These are phyloP conservation scores for Lipomyces starkeyi DNA, from an alignment of 805 yeast species.

Conservation along the genomic window DNA sequence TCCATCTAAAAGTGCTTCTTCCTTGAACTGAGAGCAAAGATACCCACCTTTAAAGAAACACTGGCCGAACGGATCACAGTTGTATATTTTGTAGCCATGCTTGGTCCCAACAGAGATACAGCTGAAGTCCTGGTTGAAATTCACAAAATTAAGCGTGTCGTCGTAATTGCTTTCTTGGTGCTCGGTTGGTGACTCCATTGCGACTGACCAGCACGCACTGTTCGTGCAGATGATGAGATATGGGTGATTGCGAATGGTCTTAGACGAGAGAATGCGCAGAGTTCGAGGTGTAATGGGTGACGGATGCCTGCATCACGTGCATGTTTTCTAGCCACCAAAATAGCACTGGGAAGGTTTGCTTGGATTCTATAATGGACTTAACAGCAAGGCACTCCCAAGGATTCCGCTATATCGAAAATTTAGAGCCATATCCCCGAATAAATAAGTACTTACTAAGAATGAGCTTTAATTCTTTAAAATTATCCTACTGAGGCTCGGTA, in stretches of 20 bases:
- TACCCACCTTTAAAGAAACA: conserved; percentile 56
- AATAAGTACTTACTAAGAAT: too few relatives aligned
- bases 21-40: neutral
- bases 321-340: neutral
- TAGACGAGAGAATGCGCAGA: neutral
- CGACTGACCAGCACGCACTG: neutral
- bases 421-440: neutral
- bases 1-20: neutral
- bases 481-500: neutral
- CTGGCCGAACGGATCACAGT: conserved; percentile 85
- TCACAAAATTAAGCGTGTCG: conserved; percentile 54
- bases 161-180: conserved; percentile 17
- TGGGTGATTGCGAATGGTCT: neutral
- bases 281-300: too few relatives aligned
- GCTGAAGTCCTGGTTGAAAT: conserved; percentile 86
- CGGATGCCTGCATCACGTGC: neutral
- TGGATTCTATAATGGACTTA: too few relatives aligned
- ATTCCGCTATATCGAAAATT: neutral
- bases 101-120: conserved; percentile 79
- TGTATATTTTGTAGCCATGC: conserved; percentile 72
- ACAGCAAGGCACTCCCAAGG: neutral
- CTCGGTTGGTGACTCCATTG: conserved; percentile 29
- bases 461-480: too few relatives aligned
- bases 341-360: neutral
- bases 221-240: neutral